Evolutionary conservation across 73 alveolate species (phyloP).

Genomic region (Diophrys appendiculata): DNA sequence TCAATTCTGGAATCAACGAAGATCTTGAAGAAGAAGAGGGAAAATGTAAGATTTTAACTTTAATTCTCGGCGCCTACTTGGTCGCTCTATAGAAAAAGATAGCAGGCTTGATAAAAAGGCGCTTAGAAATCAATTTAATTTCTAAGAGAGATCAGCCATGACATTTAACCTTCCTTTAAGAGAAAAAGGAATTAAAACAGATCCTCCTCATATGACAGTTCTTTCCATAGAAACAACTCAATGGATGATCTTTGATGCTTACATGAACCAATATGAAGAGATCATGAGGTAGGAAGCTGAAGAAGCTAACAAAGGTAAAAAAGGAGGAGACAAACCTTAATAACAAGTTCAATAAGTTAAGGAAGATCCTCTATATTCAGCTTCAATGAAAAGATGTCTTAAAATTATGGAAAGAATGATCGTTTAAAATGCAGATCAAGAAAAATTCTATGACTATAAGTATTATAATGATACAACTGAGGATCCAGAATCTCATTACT

Average conservation of each 20-base stretch:
- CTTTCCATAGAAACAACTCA: constrained; percentile 91
- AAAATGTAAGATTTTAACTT: constrained; percentile 10
- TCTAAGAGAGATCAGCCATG: constrained; percentile 90
- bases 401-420: constrained; percentile 98
- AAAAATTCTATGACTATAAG: constrained; percentile 93
- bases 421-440: constrained; percentile 95
- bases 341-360: constrained; percentile 72
- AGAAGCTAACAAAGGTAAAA: constrained; percentile 73
- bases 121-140: constrained; percentile 89
- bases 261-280: constrained; percentile 90
- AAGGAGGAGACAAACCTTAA: constrained; percentile 76
- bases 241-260: constrained; percentile 99
- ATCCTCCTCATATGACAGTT: constrained; percentile 88
- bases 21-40: constrained; percentile 72
- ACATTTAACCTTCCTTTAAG: constrained; percentile 83
- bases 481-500: constrained; percentile 45
- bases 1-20: constrained; percentile 74
- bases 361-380: constrained; percentile 87
- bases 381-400: constrained; percentile 92
- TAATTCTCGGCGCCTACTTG: background rate
- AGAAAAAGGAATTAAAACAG: constrained; percentile 88
- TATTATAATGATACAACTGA: constrained; percentile 77
- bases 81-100: constrained; percentile 51
- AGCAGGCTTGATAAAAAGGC: constrained; percentile 74
- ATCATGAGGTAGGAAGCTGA: constrained; percentile 62